Evolutionary conservation across 176 grass and related monocot species (phyloP), one percentile per base, ranked within the genome.

Genomic region (Coix lacrymajobi): DNA sequence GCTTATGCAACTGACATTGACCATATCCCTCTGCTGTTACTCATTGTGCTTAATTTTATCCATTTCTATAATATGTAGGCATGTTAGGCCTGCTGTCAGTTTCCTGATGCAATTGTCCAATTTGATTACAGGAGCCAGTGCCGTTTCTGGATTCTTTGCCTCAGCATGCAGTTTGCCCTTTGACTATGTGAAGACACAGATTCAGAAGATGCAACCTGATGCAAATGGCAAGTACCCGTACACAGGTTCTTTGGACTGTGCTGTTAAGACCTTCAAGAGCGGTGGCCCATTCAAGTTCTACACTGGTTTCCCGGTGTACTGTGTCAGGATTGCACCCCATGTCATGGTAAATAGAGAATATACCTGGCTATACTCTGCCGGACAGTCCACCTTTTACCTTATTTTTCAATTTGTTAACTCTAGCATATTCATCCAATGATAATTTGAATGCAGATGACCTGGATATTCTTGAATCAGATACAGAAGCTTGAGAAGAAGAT

Each of bases 201-300:
- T 99, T 80, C 97, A 99, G 51, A 99, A 99, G 89, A 99, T 99
- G 97, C 97, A 99, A 60, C 97, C 97, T 75, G 97, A 99, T 85
- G 93, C 91, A 24, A 90, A 29, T 63, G 97, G 97, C 36, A 99
- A 99, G 81, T 99, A 96, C 83, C 97, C 97, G 3, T 99, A 99
- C 85, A 91, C 91, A 0, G 97, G 97, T 3, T 96, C 97, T 36
- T 66, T 99, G 71, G 93, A 99, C 82, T 99, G 97, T 81, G 91
- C 89, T 10, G 3, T 96, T 73, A 89, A 99, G 84, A 99, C 97
- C 78, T 92, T 99, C 24, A 96, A 94, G 80, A 90, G 80, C 0
- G 97, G 97, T 4, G 97, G 97, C 8, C 97, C 97, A 29, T 99
- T 96, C 24, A 99, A 99, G 83, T 99, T 99, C 85, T 99, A 99